Evolutionary conservation across 495 filamentous ascomycete genomes (phyloP).

Genomic region (Apiosordaria backusii): DNA sequence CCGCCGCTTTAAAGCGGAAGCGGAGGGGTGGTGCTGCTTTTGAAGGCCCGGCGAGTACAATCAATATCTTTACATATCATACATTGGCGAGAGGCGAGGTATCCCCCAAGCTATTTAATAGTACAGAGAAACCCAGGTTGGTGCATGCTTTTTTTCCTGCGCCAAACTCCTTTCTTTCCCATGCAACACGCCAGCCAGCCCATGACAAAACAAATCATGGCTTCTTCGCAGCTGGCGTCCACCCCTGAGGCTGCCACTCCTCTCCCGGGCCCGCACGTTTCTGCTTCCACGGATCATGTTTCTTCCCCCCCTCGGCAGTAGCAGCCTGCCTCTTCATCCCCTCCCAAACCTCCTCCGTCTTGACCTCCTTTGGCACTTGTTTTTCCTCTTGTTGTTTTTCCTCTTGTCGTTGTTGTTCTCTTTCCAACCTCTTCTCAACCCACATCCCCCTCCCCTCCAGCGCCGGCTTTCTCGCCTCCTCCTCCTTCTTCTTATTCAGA

Average conservation of each 20-base stretch:
- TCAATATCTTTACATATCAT: background rate
- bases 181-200: too few species aligned
- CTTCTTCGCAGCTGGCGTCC: conserved; percentile 54
- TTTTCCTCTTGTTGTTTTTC: background rate
- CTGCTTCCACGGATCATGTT: conserved; percentile 61
- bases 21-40: background rate
- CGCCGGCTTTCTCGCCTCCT: background rate
- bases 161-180: background rate
- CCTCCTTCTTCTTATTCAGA: conserved; percentile 1
- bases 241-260: conserved; percentile 72
- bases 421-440: conserved; percentile 9
- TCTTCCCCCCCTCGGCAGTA: conserved; percentile 16
- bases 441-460: background rate
- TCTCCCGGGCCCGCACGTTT: conserved; percentile 54
- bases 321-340: conserved; percentile 27
- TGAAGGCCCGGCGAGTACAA: background rate
- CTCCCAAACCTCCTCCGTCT: conserved; percentile 23
- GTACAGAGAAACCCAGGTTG: background rate
- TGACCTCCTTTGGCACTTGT: background rate
- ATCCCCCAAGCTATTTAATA: too few species aligned
- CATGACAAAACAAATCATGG: too few species aligned
- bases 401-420: too few species aligned
- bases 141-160: background rate
- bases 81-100: background rate
- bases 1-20: background rate